These are phyloP conservation scores for Sporothrix brasiliensis DNA, from an alignment of 2,329 filamentous ascomycete genomes.

Conservation along the genomic window DNA sequence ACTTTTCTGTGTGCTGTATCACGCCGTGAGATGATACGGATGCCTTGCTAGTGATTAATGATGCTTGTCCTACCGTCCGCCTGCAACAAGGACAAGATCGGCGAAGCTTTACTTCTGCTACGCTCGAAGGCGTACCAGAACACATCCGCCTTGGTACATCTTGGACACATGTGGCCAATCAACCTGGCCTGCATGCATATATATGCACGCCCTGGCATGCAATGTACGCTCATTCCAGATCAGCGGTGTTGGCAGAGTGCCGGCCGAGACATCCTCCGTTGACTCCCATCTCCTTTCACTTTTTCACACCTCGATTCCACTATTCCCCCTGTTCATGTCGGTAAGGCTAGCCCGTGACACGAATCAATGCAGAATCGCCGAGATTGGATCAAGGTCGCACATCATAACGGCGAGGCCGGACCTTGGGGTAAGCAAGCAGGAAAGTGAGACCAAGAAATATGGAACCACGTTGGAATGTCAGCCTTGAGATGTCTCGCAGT, in stretches of 20 bases:
- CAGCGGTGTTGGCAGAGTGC: background rate
- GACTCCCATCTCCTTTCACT: background rate
- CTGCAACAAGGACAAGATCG: background rate
- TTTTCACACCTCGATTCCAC: too few species aligned
- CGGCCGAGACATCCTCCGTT: conserved; percentile 3
- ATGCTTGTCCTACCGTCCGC: too few species aligned
- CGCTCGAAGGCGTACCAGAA: background rate
- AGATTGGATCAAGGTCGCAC: background rate
- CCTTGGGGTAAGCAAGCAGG: background rate
- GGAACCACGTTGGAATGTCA: background rate
- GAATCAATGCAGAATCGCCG: background rate
- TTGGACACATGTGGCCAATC: background rate
- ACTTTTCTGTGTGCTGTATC: background rate
- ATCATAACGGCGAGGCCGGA: background rate
- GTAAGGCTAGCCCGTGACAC: background rate
- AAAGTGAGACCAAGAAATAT: too few species aligned
- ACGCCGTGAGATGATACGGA: background rate
- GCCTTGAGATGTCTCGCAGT: conserved; percentile 15
- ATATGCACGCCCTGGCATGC: background rate
- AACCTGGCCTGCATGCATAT: background rate
- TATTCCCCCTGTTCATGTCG: background rate
- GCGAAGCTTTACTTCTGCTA: background rate
- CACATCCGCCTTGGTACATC: background rate
- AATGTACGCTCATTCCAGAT: background rate
- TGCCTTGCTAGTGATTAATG: too few species aligned